A percentile compares a stretch with the other conserved stretches of the same genome.
phyloP scores from a whole-genome alignment of 371 early-diverging fungal species.

The Coemansia sp. region DNA sequence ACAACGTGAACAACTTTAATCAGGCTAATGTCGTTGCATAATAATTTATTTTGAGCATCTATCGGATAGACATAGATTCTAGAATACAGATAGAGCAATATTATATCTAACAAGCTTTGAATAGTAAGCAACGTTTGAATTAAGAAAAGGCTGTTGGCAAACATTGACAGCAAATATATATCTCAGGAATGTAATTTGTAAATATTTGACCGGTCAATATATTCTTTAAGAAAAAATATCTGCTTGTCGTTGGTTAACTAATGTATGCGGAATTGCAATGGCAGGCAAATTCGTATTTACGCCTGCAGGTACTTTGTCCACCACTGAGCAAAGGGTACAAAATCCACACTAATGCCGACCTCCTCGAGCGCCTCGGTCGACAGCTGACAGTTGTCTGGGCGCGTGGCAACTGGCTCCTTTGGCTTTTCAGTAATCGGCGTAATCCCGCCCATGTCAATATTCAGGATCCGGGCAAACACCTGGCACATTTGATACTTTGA shows the following conservation, averaged over 20 bases:
- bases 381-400: slow-evolving; percentile 67
- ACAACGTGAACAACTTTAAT: not conserved
- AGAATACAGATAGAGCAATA: no score
- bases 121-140: no score
- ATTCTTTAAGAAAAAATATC: no score
- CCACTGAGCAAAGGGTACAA: slow-evolving; percentile 64
- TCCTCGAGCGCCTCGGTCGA: slow-evolving; percentile 59
- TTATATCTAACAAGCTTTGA: no score
- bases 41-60: no score
- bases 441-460: slow-evolving; percentile 2
- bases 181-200: no score
- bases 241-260: no score
- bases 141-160: no score
- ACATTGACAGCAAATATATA: no score
- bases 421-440: slow-evolving; percentile 12
- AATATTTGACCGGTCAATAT: no score
- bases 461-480: slow-evolving; percentile 46
- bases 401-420: slow-evolving; percentile 49
- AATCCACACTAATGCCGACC: slow-evolving; percentile 55
- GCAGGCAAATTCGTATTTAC: not conserved
- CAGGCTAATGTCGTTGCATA: not conserved
- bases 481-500: slow-evolving; percentile 82
- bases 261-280: no score
- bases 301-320: slow-evolving; percentile 47
- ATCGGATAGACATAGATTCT: not conserved